These are phyloP conservation scores for Citrus cavaleriei DNA, from an alignment of 345 rosid genomes.

Conservation along the genomic window DNA sequence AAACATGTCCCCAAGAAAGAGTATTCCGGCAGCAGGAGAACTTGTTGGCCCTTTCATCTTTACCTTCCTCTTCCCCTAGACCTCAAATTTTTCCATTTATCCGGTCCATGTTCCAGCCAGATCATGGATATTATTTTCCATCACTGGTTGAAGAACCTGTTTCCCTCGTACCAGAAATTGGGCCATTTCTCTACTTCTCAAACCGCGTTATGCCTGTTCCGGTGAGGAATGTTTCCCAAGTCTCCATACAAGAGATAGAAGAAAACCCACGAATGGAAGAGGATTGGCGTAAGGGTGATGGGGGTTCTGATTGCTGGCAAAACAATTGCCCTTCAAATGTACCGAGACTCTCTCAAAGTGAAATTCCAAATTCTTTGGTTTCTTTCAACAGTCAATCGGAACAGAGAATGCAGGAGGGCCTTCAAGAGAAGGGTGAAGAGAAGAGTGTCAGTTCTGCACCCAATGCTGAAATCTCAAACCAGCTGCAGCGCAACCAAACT, in stretches of 20 bases:
- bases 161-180: constrained; percentile 6
- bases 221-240: constrained; percentile 10
- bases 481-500: constrained; percentile 5
- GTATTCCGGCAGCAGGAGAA: constrained; percentile 2
- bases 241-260: constrained; percentile 21
- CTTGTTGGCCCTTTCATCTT: constrained; percentile 5
- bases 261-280: constrained; percentile 4
- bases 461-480: constrained; percentile 2
- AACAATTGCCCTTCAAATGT: constrained; percentile 11
- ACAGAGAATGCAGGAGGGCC: constrained; percentile 4
- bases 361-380: not conserved
- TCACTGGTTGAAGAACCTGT: constrained; percentile 1
- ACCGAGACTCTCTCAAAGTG: not conserved
- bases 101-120: constrained; percentile 1
- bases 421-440: constrained; percentile 1
- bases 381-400: constrained; percentile 1
- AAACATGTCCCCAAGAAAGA: constrained; percentile 7
- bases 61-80: not conserved
- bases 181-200: constrained; percentile 8
- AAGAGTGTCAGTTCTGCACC: not conserved
- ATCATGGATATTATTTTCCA: constrained; percentile 10
- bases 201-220: constrained; percentile 10
- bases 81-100: constrained; percentile 16
- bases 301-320: constrained; percentile 1
- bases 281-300: constrained; percentile 10